Percentiles rank a stretch among this genome's conserved stretches.
These are phyloP conservation scores for Penicillium janthinellum DNA, from an alignment of 2,329 filamentous ascomycete genomes.

Conservation along the genomic window DNA sequence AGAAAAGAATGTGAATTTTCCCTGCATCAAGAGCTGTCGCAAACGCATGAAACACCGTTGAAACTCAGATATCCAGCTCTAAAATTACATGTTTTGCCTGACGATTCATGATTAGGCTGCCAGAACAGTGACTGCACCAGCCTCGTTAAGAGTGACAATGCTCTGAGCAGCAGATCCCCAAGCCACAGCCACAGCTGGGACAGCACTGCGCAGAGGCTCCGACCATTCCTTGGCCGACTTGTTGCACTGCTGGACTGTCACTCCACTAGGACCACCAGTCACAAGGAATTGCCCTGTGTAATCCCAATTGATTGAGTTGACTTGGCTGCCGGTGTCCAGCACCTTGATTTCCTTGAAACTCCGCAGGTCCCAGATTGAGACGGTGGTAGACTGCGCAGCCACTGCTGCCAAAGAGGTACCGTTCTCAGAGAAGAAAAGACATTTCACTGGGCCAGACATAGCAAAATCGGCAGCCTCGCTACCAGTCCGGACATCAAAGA, in stretches of 20 bases:
- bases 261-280: slow-evolving; percentile 73
- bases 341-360: slow-evolving; percentile 81
- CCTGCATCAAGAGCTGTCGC: slow-evolving; percentile 19
- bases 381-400: slow-evolving; percentile 72
- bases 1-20: slow-evolving; percentile 11
- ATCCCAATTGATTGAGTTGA: slow-evolving; percentile 82
- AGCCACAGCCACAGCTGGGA: slow-evolving; percentile 69
- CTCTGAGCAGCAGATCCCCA: slow-evolving; percentile 78
- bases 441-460: slow-evolving; percentile 66
- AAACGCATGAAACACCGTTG: slow-evolving; percentile 23
- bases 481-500: slow-evolving; percentile 84
- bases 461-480: slow-evolving; percentile 74
- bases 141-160: slow-evolving; percentile 71
- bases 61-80: slow-evolving; percentile 24
- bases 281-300: slow-evolving; percentile 93
- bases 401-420: slow-evolving; percentile 92
- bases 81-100: slow-evolving; percentile 28
- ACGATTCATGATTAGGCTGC: slow-evolving; percentile 54
- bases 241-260: slow-evolving; percentile 86
- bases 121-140: slow-evolving; percentile 75
- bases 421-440: slow-evolving; percentile 89
- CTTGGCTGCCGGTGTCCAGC: slow-evolving; percentile 79
- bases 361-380: slow-evolving; percentile 88
- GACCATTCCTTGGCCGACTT: slow-evolving; percentile 89
- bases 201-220: slow-evolving; percentile 76